Evolutionary conservation across 495 filamentous ascomycete species (phyloP), one percentile per base, ranked within the genome.

Genomic region (Trichoderma reesei): DNA sequence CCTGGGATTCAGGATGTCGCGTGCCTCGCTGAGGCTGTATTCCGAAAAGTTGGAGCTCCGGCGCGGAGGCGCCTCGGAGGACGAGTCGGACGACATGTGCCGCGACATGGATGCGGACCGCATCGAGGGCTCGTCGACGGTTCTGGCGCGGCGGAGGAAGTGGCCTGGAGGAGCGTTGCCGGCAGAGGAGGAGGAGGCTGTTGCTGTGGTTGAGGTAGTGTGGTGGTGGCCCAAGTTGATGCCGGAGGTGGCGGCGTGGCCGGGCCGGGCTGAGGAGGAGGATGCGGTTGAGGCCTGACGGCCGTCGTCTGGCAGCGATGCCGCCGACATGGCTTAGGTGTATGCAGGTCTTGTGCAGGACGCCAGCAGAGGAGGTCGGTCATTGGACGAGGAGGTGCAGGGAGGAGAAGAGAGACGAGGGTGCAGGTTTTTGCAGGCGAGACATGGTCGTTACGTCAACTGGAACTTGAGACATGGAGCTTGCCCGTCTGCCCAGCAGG

Each of bases 11-110:
- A 93, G 76, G 18, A 95, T 72, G 65, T 88, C 85, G 41, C 83
- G 82, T 4, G 85, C 84, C 65, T 91, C 89, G 61, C 81, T 84
- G 16, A 90, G 67, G 64, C 79, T 84, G 59, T 82, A 85, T 62
- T 90, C 87, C 1, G 90, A 92, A 60, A 92, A 83, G 31, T 82
- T 85, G 31, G 90, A 93, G 76, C 86, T 89, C 67, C 89, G 84
- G 62, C 89, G 83, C 44, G 83, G 79, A 59, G 69, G 66, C 36
- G 69, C 64, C 34, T 68, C 68, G 36, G 70, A 68, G 48, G 67
- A 61, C 48, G 66, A 67, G 38, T 72, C 66, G 64, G 63, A 60
- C 0, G 64, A 20, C 51, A 62, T 36, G 16, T 61, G 39, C 65
- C 67, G 6, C 59, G 38, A 37, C 46, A 56, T 67, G 48, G 67